phyloP scores from a whole-genome alignment of 2,329 filamentous ascomycete genomes.

The Onygenales sp. region DNA sequence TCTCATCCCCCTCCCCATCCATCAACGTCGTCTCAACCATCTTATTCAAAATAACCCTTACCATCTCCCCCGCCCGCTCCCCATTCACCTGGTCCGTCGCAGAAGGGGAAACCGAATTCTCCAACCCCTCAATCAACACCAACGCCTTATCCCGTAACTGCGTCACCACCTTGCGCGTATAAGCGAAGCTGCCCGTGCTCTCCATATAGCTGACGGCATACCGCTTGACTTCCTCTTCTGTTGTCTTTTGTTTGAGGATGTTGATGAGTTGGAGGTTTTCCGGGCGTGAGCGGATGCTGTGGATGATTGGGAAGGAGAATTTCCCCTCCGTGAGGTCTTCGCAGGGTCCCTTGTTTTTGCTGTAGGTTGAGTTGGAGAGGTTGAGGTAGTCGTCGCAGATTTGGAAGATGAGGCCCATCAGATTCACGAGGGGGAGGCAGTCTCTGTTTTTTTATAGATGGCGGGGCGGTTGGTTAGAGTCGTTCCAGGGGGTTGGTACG shows the following conservation, averaged over 20 bases:
- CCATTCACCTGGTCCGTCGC: background rate
- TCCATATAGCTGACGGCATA: constrained; percentile 93
- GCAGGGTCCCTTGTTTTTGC: constrained; percentile 76
- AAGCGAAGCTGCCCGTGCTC: constrained; percentile 77
- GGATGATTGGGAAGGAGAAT: constrained; percentile 24
- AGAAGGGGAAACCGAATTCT: constrained; percentile 30
- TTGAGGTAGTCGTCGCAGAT: constrained; percentile 67
- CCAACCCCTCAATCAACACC: constrained; percentile 54
- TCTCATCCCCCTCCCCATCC: background rate
- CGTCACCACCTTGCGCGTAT: constrained; percentile 60
- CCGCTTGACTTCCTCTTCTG: constrained; percentile 71
- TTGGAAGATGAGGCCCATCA: constrained; percentile 26
- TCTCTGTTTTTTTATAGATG: constrained; percentile 14
- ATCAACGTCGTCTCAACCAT: constrained; percentile 40
- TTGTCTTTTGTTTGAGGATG: constrained; percentile 78
- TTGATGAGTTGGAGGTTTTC: constrained; percentile 64
- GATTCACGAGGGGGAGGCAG: constrained; percentile 54
- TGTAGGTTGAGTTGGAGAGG: constrained; percentile 57
- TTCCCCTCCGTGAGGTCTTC: constrained; percentile 24
- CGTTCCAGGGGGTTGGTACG: background rate
- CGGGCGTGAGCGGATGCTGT: constrained; percentile 41
- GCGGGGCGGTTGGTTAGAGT: constrained; percentile 2
- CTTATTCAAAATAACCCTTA: constrained; percentile 60
- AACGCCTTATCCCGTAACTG: constrained; percentile 57
- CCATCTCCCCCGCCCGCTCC: constrained; percentile 24